Evolutionary conservation across 768 basidiomycete species (phyloP).

Genomic region (Pleurotus giganteus): DNA sequence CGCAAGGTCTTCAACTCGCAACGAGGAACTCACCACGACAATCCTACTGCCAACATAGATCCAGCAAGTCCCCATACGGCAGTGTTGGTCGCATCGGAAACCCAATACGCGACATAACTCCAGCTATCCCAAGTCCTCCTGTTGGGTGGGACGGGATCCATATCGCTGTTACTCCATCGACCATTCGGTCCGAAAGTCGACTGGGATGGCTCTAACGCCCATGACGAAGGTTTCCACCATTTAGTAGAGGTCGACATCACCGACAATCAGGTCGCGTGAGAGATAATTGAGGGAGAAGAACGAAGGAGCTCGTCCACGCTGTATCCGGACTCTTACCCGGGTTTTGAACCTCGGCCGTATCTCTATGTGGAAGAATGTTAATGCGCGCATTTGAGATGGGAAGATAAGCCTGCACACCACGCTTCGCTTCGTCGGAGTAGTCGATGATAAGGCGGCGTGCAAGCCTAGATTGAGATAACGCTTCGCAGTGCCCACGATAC

Average conservation of each 20-base stretch:
- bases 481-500: too few species aligned
- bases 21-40: slow-evolving; percentile 53
- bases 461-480: too few species aligned
- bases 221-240: slow-evolving; percentile 30
- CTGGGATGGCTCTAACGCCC: slow-evolving; percentile 50
- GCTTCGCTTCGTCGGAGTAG: too few species aligned
- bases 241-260: background rate
- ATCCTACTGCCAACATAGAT: slow-evolving; percentile 72
- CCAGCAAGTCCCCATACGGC: slow-evolving; percentile 63
- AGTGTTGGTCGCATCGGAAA: slow-evolving; percentile 48
- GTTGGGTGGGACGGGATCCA: slow-evolving; percentile 68
- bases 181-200: slow-evolving; percentile 56
- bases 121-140: slow-evolving; percentile 65
- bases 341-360: background rate
- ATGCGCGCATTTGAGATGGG: background rate
- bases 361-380: background rate
- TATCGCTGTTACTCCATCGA: slow-evolving; percentile 71
- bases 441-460: too few species aligned
- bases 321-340: background rate
- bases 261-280: too few species aligned
- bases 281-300: background rate
- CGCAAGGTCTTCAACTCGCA: background rate
- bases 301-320: background rate
- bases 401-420: background rate
- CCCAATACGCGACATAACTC: slow-evolving; percentile 66